phyloP scores from a whole-genome alignment of 768 basidiomycete genomes.

The Leccinum obscurum region DNA sequence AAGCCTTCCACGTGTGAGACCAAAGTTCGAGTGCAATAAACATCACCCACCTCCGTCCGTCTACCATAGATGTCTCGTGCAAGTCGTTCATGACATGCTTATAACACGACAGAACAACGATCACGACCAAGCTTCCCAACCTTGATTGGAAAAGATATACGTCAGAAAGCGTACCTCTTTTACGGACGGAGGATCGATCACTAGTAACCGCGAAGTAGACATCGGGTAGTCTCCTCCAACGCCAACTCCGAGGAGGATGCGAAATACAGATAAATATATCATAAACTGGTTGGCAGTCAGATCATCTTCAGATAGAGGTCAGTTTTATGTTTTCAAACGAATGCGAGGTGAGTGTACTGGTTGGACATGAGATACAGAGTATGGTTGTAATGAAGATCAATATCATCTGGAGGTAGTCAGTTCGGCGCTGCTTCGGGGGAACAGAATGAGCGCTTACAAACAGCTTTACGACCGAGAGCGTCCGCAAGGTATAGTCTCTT shows the following conservation, averaged over 20 bases:
- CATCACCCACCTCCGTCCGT: constrained; percentile 62
- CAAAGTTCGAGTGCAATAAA: not conserved
- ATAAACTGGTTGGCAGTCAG: constrained; percentile 53
- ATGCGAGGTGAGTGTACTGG: constrained; percentile 35
- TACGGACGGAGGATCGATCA: too few relatives aligned
- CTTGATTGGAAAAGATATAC: too few relatives aligned
- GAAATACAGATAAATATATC: constrained; percentile 64
- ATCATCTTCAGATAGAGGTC: constrained; percentile 32
- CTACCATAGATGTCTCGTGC: constrained; percentile 60
- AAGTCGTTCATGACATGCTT: constrained; percentile 60
- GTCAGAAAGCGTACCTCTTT: too few relatives aligned
- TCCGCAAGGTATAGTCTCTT: constrained; percentile 51
- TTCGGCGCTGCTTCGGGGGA: not conserved
- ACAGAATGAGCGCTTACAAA: constrained; percentile 43
- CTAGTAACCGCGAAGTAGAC: too few relatives aligned
- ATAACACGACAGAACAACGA: constrained; percentile 65
- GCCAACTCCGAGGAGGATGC: constrained; percentile 68
- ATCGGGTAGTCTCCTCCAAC: too few relatives aligned
- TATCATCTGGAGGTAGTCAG: constrained; percentile 49
- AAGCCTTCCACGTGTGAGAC: not conserved
- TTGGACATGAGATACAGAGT: constrained; percentile 63
- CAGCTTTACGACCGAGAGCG: constrained; percentile 64
- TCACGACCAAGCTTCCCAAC: constrained; percentile 56
- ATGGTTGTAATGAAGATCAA: constrained; percentile 79
- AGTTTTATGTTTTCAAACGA: not conserved